A percentile compares a stretch with the other conserved stretches of the same genome.
Evolutionary conservation across 768 basidiomycete species (phyloP).

Genomic region (Lactarius hengduanensis): DNA sequence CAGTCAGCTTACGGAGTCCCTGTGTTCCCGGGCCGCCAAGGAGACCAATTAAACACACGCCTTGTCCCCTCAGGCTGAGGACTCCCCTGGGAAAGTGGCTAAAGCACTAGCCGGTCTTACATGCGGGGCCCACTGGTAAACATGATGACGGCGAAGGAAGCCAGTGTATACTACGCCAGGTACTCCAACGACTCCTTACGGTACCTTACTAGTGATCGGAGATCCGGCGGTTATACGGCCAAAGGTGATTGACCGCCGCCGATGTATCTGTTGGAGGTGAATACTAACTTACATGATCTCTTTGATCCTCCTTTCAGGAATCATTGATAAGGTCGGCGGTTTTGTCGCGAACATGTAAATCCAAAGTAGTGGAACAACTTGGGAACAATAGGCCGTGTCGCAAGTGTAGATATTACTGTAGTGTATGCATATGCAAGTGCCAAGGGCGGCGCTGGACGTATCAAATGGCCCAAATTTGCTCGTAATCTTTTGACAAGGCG

Average conservation of each 20-base stretch:
- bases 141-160: background rate
- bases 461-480: background rate
- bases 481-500: background rate
- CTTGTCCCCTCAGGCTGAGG: background rate
- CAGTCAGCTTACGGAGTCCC: background rate
- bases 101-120: background rate
- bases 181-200: background rate
- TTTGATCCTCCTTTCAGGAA: conserved; percentile 3
- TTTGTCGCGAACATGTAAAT: conserved; percentile 1
- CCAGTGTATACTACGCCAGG: background rate
- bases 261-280: background rate
- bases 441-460: conserved; percentile 1
- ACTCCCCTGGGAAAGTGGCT: background rate
- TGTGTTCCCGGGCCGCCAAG: background rate
- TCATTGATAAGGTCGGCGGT: conserved; percentile 10
- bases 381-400: background rate
- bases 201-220: conserved; percentile 9
- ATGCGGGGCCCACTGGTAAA: background rate
- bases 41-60: background rate
- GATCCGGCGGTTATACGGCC: conserved; percentile 5
- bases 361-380: background rate
- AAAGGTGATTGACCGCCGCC: conserved; percentile 11
- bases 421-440: background rate
- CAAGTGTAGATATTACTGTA: background rate
- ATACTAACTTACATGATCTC: conserved; percentile 1